phyloP scores from a whole-genome alignment of 352 stramenopile species.

The Globisporangium nodosum region DNA sequence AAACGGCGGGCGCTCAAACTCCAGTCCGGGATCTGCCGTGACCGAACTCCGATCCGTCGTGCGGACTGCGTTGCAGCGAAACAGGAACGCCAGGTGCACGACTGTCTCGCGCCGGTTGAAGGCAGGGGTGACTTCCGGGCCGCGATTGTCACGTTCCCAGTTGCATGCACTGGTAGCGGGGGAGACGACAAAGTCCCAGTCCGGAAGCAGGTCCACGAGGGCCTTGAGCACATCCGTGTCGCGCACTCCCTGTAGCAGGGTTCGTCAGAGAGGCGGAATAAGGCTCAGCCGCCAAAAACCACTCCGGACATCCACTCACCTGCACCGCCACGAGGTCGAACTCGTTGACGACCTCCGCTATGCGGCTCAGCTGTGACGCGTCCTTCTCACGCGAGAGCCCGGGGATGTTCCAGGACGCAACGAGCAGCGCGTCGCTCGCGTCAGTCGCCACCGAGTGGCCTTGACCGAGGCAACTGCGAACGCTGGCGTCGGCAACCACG shows the following conservation, averaged over 20 bases:
- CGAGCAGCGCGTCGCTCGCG: slow-evolving; percentile 22
- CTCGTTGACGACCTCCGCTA: slow-evolving; percentile 37
- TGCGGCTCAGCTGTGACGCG: slow-evolving; percentile 29
- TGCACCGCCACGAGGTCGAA: slow-evolving; percentile 72
- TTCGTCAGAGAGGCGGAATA: not conserved
- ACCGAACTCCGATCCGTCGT: slow-evolving; percentile 24
- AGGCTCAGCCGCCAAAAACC: not conserved
- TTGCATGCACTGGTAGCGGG: slow-evolving; percentile 17
- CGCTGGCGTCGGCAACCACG: slow-evolving; percentile 19
- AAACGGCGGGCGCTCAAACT: slow-evolving; percentile 35
- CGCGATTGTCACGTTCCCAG: not conserved
- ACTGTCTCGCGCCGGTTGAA: slow-evolving; percentile 6
- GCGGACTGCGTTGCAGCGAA: slow-evolving; percentile 24
- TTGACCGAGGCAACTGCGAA: slow-evolving; percentile 33
- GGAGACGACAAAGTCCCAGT: slow-evolving; percentile 58
- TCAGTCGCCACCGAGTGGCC: not conserved
- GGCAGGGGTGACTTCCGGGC: not conserved
- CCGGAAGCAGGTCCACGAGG: slow-evolving; percentile 46
- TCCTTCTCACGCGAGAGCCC: slow-evolving; percentile 54
- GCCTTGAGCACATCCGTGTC: slow-evolving; percentile 55
- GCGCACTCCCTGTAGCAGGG: slow-evolving; percentile 35
- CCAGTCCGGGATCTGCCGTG: slow-evolving; percentile 4
- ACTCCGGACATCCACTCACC: slow-evolving; percentile 4
- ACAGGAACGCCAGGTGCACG: slow-evolving; percentile 59
- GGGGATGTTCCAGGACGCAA: slow-evolving; percentile 74